Base-by-base conservation (phyloP, 2,329 filamentous ascomycete species). In the Monilinia fructigena region DNA sequence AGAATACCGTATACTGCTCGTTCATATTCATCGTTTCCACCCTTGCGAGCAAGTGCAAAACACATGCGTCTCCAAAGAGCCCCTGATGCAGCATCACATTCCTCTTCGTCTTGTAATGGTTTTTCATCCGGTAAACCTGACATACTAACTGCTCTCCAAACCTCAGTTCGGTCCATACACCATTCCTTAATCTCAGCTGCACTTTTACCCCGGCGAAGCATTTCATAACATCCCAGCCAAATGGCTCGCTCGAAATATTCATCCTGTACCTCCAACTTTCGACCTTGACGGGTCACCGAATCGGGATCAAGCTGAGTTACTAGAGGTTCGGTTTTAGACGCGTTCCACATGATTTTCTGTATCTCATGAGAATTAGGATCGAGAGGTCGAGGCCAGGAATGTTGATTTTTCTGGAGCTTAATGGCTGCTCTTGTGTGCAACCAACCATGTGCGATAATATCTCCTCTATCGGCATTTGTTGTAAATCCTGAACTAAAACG, bases 171-270 rank as follows among this genome's bases (percentile, higher is more conserved):
- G 73, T 94, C 90, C 56, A 89, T 82, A 74, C 93, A 96, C 92
- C 93, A 97, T 59, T 93, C 90, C 65, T 87, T 86, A 69, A 98
- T 90, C 48, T 90, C 85, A 11, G 84, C 79, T 79, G 90, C 86
- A 68, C 83, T 86, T 71, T 87, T 88, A n/a, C 95, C 95, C 55
- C 93, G 87, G 59, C 94, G 88, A 63, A 99, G 82, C 82, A 97
- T 91, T 77, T 97, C 92, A 81, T 93, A 98, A 78, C 92, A 95
- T n/a, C 91, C 90, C 68, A 93, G 84, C 93, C 95, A 98, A 56
- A 96, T 91, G 3, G 93, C 90, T 63, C 89, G 86, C 79, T 99
- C 95, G 69, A 94, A 95, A 74, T 89, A 93, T 70, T 92, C 88
- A 75, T 99, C 95, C 73, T 93, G 87, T 31, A 88, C 85, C 75